Percentiles rank a stretch among this genome's conserved stretches.
These are phyloP conservation scores for Hippophae gyantsensis DNA, from an alignment of 306 rosid genomes.

Conservation along the genomic window DNA sequence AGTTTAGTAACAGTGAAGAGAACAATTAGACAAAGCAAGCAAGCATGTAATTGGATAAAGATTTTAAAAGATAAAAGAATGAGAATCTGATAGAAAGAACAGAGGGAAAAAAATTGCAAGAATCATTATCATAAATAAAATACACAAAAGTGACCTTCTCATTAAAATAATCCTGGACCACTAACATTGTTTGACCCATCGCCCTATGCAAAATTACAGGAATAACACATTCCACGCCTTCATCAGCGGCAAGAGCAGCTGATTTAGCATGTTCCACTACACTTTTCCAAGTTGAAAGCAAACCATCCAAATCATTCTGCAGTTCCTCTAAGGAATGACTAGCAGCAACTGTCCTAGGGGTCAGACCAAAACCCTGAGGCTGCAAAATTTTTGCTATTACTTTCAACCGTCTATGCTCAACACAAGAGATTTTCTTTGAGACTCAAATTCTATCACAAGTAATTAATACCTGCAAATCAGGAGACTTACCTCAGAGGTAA, in stretches of 20 bases:
- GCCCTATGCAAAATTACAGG: slow-evolving; percentile 81
- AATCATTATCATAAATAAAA: neutral
- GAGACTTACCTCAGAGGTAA: slow-evolving; percentile 26
- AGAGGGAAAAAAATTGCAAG: slow-evolving; percentile 6
- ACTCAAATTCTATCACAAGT: slow-evolving; percentile 69
- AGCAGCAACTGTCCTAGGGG: slow-evolving; percentile 90
- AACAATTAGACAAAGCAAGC: slow-evolving; percentile 20
- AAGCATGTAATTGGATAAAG: slow-evolving; percentile 7
- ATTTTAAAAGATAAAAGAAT: slow-evolving; percentile 4
- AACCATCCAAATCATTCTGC: slow-evolving; percentile 76
- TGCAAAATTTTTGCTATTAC: slow-evolving; percentile 87
- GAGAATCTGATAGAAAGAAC: slow-evolving; percentile 7
- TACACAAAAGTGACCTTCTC: slow-evolving; percentile 45
- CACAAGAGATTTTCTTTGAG: slow-evolving; percentile 67
- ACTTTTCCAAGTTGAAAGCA: slow-evolving; percentile 79
- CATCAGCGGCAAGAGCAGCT: slow-evolving; percentile 95
- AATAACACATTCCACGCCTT: slow-evolving; percentile 90
- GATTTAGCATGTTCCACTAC: slow-evolving; percentile 84
- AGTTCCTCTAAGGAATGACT: slow-evolving; percentile 85
- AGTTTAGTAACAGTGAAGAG: slow-evolving; percentile 20
- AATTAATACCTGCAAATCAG: slow-evolving; percentile 56
- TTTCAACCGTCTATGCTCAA: slow-evolving; percentile 82
- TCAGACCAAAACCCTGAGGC: slow-evolving; percentile 93
- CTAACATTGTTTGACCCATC: slow-evolving; percentile 95
- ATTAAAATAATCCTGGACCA: slow-evolving; percentile 93